A percentile compares a stretch with the other conserved stretches of the same genome.
These are phyloP conservation scores for Sclerotinia borealis DNA, from an alignment of 2,329 filamentous ascomycete genomes.

Conservation along the genomic window DNA sequence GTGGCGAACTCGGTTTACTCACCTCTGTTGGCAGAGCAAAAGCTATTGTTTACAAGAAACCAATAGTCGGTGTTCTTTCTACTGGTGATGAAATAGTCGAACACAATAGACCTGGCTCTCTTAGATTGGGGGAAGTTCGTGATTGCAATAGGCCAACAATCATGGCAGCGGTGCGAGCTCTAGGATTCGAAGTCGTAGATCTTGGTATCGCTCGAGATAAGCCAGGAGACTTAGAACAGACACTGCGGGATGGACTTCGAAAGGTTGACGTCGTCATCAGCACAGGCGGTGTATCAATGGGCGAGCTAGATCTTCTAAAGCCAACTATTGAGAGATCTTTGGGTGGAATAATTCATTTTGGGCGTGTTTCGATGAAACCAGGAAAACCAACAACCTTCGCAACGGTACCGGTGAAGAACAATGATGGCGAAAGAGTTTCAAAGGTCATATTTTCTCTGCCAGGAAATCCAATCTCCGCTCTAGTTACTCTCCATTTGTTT, in stretches of 20 bases:
- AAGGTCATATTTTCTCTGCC: conserved; percentile 85
- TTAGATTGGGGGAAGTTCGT: conserved; percentile 77
- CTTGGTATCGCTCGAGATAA: conserved; percentile 78
- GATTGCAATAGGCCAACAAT: conserved; percentile 91
- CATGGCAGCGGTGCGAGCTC: conserved; percentile 66
- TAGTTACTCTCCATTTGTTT: conserved; percentile 92
- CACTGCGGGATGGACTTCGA: conserved; percentile 67
- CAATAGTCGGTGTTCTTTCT: conserved; percentile 78
- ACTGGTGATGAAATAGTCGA: conserved; percentile 92
- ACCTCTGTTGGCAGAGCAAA: conserved; percentile 73
- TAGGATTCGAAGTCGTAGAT: conserved; percentile 75
- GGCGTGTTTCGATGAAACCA: conserved; percentile 94
- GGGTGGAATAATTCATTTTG: conserved; percentile 92
- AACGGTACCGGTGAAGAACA: conserved; percentile 65
- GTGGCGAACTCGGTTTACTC: conserved; percentile 85
- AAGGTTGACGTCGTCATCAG: conserved; percentile 79
- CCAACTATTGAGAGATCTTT: conserved; percentile 88
- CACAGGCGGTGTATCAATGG: conserved; percentile 94
- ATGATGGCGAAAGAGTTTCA: conserved; percentile 48
- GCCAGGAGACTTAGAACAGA: conserved; percentile 67
- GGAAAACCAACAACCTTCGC: conserved; percentile 98
- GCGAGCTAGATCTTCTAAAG: conserved; percentile 92
- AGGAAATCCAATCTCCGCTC: conserved; percentile 86
- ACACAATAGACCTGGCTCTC: conserved; percentile 54
- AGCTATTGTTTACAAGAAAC: conserved; percentile 68